Evolutionary conservation across 2,329 filamentous ascomycete genomes (phyloP).

Genomic region (Leptodontidium sp.): DNA sequence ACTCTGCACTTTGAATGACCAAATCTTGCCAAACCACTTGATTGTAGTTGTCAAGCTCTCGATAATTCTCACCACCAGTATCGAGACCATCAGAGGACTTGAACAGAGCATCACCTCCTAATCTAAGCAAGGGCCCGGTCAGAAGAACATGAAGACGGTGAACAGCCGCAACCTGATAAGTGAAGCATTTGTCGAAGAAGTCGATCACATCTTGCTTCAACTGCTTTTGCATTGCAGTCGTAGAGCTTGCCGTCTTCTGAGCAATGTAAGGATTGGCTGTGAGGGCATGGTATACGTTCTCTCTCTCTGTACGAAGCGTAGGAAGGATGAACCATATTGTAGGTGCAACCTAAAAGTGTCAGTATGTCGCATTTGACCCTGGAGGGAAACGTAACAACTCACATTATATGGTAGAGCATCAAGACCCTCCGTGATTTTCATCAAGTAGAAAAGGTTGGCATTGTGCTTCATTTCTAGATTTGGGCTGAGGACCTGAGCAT

Average conservation of each 20-base stretch:
- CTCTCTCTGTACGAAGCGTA: not conserved
- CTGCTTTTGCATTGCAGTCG: not conserved
- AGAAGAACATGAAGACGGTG: constrained; percentile 3
- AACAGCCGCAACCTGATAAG: constrained; percentile 20
- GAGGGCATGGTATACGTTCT: not conserved
- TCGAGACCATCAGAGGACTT: constrained; percentile 13
- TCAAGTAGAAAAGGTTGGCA: constrained; percentile 7
- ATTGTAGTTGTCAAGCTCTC: constrained; percentile 8
- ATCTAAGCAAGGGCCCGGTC: constrained; percentile 3
- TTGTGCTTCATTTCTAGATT: not conserved
- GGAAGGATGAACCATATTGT: constrained; percentile 4
- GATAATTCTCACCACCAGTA: constrained; percentile 13
- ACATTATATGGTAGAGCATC: constrained; percentile 3
- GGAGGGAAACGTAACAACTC: not conserved
- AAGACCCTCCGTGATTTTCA: not conserved
- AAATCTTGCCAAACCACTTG: constrained; percentile 3
- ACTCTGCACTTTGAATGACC: not conserved
- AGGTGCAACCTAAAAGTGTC: not conserved
- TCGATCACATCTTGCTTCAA: constrained; percentile 25
- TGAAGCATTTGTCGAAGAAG: constrained; percentile 29
- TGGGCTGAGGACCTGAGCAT: constrained; percentile 3
- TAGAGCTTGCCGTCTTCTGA: not conserved
- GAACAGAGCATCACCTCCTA: constrained; percentile 20
- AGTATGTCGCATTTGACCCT: not conserved
- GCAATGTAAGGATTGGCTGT: constrained; percentile 2